Evolutionary conservation across 2,329 filamentous ascomycete genomes (phyloP).

Genomic region (Aureobasidium namibiae): DNA sequence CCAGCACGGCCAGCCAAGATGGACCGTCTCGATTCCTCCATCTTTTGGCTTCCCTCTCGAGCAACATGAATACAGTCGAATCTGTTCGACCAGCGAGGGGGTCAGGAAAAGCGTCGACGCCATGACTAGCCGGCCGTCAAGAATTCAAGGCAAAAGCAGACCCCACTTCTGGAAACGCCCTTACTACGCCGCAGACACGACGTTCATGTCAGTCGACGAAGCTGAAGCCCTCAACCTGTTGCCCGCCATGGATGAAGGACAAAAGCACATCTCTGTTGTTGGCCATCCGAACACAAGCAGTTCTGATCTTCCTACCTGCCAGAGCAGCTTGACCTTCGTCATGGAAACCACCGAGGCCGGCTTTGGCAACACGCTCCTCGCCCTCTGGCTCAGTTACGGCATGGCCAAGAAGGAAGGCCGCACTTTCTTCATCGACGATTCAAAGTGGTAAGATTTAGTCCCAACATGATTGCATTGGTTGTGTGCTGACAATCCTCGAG

Average conservation of each 20-base stretch:
- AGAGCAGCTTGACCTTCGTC: constrained; percentile 66
- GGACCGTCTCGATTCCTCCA: constrained; percentile 74
- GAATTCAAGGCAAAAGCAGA: constrained; percentile 25
- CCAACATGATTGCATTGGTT: neutral
- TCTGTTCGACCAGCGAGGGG: constrained; percentile 52
- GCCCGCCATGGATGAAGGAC: constrained; percentile 31
- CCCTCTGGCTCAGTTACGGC: constrained; percentile 77
- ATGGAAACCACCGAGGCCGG: constrained; percentile 68
- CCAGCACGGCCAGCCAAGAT: constrained; percentile 55
- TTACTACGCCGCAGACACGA: constrained; percentile 56
- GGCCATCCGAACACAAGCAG: constrained; percentile 17
- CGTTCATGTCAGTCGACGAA: constrained; percentile 67
- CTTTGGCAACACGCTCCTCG: constrained; percentile 66
- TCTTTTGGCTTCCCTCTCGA: constrained; percentile 58
- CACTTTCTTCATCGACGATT: constrained; percentile 78
- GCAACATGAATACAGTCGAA: constrained; percentile 57
- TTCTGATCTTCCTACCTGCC: constrained; percentile 42
- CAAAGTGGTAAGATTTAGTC: constrained; percentile 47
- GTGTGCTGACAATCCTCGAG: neutral
- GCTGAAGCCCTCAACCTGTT: constrained; percentile 59
- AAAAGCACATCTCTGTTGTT: constrained; percentile 16
- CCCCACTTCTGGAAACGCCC: constrained; percentile 39
- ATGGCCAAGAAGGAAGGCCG: constrained; percentile 65
- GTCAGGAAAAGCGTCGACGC: constrained; percentile 28
- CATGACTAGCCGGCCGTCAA: constrained; percentile 24